Percentiles rank a stretch among this genome's conserved stretches.
phyloP scores from a whole-genome alignment of 257 asterid species.

The Lavandula angustifolia region DNA sequence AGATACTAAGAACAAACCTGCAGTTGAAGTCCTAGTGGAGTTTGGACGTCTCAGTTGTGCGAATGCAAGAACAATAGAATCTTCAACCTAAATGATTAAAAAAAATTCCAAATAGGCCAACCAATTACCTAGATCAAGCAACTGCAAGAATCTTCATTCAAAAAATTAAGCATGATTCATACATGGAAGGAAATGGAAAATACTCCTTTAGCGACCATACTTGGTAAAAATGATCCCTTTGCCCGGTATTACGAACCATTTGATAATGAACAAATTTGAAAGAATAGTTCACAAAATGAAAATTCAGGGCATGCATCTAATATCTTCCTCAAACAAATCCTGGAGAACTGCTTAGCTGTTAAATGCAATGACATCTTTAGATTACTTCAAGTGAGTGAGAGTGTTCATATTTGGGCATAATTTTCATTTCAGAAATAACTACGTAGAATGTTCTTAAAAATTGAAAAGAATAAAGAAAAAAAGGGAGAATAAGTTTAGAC shows the following conservation, averaged over 20 bases:
- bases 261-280: neutral
- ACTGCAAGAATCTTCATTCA: constrained; percentile 27
- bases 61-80: constrained; percentile 78
- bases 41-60: constrained; percentile 88
- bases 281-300: constrained; percentile 9
- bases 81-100: constrained; percentile 67
- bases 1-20: constrained; percentile 53
- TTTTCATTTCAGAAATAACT: constrained; percentile 14
- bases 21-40: constrained; percentile 68
- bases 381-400: constrained; percentile 7
- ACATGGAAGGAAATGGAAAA: constrained; percentile 21
- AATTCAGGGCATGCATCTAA: neutral
- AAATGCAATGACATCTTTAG: neutral
- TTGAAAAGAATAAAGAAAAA: neutral
- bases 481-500: constrained; percentile 3
- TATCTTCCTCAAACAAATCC: constrained; percentile 14
- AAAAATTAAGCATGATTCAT: constrained; percentile 20
- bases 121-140: constrained; percentile 25
- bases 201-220: constrained; percentile 27
- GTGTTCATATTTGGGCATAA: neutral
- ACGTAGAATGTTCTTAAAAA: neutral
- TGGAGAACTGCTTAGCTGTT: neutral
- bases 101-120: neutral
- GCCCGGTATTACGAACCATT: constrained; percentile 13
- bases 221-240: constrained; percentile 17